These are phyloP conservation scores for Oleoguttula mirabilis DNA, from an alignment of 495 filamentous ascomycete genomes.

Conservation along the genomic window DNA sequence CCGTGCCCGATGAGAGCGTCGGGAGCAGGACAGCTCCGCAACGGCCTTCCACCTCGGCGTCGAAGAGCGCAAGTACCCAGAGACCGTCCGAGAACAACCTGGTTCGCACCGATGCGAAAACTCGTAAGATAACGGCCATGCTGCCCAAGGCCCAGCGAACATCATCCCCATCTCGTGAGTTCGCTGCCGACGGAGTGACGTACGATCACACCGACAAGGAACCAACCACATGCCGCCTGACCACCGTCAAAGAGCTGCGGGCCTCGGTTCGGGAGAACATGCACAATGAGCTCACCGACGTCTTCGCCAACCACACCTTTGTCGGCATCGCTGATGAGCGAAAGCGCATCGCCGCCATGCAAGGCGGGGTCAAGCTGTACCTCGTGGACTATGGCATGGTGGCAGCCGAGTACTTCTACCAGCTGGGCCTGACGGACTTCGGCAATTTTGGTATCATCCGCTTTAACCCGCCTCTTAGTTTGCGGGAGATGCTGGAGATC, in stretches of 20 bases:
- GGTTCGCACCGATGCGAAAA: conserved; percentile 77
- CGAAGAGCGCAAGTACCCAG: conserved; percentile 27
- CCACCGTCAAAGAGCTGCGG: conserved; percentile 73
- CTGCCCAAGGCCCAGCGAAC: conserved; percentile 40
- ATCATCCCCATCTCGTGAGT: conserved; percentile 18
- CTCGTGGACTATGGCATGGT: conserved; percentile 88
- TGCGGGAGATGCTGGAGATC: conserved; percentile 58
- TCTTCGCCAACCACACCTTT: conserved; percentile 82
- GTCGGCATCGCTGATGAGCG: conserved; percentile 84
- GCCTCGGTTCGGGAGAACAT: conserved; percentile 68
- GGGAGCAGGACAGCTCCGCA: no score
- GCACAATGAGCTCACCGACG: conserved; percentile 81
- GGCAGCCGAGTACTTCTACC: conserved; percentile 90
- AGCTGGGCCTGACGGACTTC: conserved; percentile 91
- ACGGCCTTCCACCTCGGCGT: conserved; percentile 1
- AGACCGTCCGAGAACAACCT: conserved; percentile 80
- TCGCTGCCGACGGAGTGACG: conserved; percentile 30
- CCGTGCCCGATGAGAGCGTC: conserved; percentile 6
- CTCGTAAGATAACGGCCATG: conserved; percentile 96
- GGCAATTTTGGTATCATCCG: conserved; percentile 82
- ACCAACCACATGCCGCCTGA: conserved; percentile 53
- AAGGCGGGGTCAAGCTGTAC: conserved; percentile 84
- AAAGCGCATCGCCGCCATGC: conserved; percentile 79
- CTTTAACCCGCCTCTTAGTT: conserved; percentile 61
- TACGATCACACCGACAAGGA: conserved; percentile 64